Evolutionary conservation across 2,329 filamentous ascomycete species (phyloP).

Genomic region (Balansia obtecta): DNA sequence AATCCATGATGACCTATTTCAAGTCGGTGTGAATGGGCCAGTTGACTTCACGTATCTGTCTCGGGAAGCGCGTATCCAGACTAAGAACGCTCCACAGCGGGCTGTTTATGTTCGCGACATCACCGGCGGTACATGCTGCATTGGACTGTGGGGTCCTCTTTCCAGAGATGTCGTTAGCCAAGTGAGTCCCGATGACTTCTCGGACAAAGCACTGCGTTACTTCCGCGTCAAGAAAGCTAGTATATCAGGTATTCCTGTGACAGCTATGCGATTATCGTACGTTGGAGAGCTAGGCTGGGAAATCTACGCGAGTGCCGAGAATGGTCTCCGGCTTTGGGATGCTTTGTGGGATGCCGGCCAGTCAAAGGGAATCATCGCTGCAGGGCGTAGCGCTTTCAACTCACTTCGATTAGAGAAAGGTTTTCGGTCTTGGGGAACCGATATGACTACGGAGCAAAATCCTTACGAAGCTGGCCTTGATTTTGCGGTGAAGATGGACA

Average conservation of each 20-base stretch:
- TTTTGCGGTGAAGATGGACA: constrained; percentile 33
- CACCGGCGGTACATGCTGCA: constrained; percentile 45
- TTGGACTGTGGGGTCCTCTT: constrained; percentile 50
- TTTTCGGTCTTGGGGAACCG: constrained; percentile 41
- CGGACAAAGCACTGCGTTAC: constrained; percentile 33
- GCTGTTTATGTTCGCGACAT: constrained; percentile 44
- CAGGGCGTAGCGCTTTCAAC: constrained; percentile 45
- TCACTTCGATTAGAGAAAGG: constrained; percentile 48
- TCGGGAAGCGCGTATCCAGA: constrained; percentile 38
- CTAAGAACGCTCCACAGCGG: constrained; percentile 22
- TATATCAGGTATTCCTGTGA: constrained; percentile 44
- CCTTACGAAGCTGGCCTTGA: constrained; percentile 46
- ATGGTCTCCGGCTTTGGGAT: constrained; percentile 47
- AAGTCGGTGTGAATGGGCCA: constrained; percentile 43
- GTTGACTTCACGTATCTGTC: constrained; percentile 41
- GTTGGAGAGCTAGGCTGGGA: constrained; percentile 53
- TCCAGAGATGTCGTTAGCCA: constrained; percentile 36
- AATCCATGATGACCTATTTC: constrained; percentile 35
- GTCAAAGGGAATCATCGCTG: constrained; percentile 42
- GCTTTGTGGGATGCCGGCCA: constrained; percentile 41
- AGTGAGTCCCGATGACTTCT: constrained; percentile 33
- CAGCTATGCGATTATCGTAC: constrained; percentile 42
- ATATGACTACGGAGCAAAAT: constrained; percentile 49
- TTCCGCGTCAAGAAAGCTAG: constrained; percentile 34
- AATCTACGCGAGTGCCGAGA: constrained; percentile 46